Percentiles rank a stretch among this genome's conserved stretches.
These are phyloP conservation scores for Metarhizium robertsii DNA, from an alignment of 2,329 filamentous ascomycete genomes.

Conservation along the genomic window DNA sequence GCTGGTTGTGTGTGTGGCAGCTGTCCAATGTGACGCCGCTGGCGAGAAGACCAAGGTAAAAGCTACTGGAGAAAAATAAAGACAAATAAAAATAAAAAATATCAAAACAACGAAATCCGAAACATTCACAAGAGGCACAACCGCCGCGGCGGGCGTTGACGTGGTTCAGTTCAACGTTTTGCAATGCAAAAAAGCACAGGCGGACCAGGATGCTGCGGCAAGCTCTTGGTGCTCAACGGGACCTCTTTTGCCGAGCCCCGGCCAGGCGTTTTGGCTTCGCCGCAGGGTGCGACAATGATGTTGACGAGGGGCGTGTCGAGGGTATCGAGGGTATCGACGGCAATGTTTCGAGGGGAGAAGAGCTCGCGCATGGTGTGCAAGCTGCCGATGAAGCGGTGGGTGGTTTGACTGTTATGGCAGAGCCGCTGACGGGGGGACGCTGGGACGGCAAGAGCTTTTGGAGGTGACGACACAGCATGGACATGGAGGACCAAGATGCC, in stretches of 20 bases:
- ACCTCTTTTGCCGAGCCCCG: background rate
- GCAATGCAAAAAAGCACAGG: background rate
- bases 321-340: background rate
- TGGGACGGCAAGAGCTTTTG: background rate
- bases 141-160: background rate
- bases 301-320: background rate
- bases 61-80: background rate
- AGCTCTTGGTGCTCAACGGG: constrained; percentile 1
- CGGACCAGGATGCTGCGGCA: constrained; percentile 1
- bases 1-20: background rate
- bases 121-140: background rate
- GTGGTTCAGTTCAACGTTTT: background rate
- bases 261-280: background rate
- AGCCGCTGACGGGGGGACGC: background rate
- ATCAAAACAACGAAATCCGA: background rate
- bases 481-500: background rate
- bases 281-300: background rate
- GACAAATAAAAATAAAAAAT: background rate
- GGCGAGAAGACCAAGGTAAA: background rate
- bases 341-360: background rate
- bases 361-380: background rate
- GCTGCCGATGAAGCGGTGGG: background rate
- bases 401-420: background rate
- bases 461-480: background rate
- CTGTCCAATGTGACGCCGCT: background rate